Evolutionary conservation across 2,329 filamentous ascomycete species (phyloP), one percentile per base, ranked within the genome.

Genomic region (Beauveria medogensis): DNA sequence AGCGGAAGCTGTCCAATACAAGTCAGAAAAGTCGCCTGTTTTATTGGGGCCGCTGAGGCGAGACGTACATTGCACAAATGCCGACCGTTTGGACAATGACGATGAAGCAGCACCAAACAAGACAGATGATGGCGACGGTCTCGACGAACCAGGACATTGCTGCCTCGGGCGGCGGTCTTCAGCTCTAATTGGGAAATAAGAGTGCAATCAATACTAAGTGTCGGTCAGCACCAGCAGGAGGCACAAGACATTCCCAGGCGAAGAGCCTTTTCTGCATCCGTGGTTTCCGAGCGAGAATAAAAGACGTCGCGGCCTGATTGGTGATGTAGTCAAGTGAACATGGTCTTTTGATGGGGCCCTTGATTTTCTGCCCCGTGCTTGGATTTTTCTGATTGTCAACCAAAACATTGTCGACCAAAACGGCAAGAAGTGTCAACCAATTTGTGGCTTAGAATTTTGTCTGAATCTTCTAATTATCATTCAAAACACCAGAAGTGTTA

Each of bases 31-130:
- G 1, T 20, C 24, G 16, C 8, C 18, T 10, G 4, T 40, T 4
- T 37, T 7, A 48, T 14, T 4, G 7, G 18, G 3, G 2, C 22
- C 6, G 34, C 24, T 40, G 37, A 44, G 26, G 20, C 30, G 30
- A 10, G 12, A 55, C 78, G 65, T 72, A 86, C 85, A 87, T 75
- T 65, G 84, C 77, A 60, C 73, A 77, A 61, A 81, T 79, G 61
- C 85, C 85, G 58, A 87, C 78, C 37, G 68, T 68, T 66, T 87
- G 81, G 30, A 87, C 80, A 6, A 79, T 46, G 46, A 83, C 67
- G 28, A 88, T 76, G 40, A 78, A 67, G 57, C 72, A 70, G 67
- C 77, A 80, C 82, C 85, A 87, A 63, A 77, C 67, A 44, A 83
- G 74, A 65, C 77, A 82, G 55, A 75, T 70, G 59, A 73, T 72